These are phyloP conservation scores for Eutypa lata DNA, from an alignment of 2,329 filamentous ascomycete species.

Conservation along the genomic window DNA sequence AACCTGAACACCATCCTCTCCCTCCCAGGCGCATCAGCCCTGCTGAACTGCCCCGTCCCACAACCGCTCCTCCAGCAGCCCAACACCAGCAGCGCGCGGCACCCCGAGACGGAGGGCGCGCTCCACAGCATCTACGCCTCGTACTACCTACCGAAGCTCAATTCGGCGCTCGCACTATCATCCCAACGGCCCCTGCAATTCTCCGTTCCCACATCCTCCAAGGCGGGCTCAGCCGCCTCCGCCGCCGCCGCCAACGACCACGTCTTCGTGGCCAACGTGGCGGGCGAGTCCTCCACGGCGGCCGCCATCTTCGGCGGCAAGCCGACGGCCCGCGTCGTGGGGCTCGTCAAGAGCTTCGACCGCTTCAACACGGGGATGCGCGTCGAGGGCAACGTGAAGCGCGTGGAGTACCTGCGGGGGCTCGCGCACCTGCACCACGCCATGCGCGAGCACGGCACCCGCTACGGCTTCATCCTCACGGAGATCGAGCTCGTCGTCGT, in stretches of 20 bases:
- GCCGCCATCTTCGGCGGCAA: constrained; percentile 48
- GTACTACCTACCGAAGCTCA: constrained; percentile 83
- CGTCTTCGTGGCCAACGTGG: constrained; percentile 63
- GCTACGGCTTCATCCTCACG: constrained; percentile 94
- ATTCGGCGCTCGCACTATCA: constrained; percentile 75
- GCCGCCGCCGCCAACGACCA: constrained; percentile 43
- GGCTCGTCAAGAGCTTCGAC: constrained; percentile 88
- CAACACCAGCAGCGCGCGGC: constrained; percentile 53
- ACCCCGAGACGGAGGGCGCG: constrained; percentile 74
- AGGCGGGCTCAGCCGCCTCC: constrained; percentile 13
- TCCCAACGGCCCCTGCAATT: constrained; percentile 62
- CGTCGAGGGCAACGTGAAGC: constrained; percentile 76
- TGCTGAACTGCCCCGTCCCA: constrained; percentile 69
- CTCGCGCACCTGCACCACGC: constrained; percentile 82
- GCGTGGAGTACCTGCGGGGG: constrained; percentile 84
- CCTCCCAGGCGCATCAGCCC: constrained; percentile 67
- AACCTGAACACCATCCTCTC: constrained; percentile 67
- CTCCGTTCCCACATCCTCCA: constrained; percentile 38
- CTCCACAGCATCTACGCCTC: constrained; percentile 73
- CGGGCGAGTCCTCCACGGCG: constrained; percentile 54
- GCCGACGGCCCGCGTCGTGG: constrained; percentile 43
- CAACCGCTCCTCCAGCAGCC: constrained; percentile 59
- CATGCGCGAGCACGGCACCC: constrained; percentile 90
- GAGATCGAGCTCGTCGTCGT: constrained; percentile 94
- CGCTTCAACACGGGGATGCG: constrained; percentile 96